A percentile compares a stretch with the other conserved stretches of the same genome.
Evolutionary conservation across 2,329 filamentous ascomycete genomes (phyloP).

Genomic region (Tolypocladium tropicale): DNA sequence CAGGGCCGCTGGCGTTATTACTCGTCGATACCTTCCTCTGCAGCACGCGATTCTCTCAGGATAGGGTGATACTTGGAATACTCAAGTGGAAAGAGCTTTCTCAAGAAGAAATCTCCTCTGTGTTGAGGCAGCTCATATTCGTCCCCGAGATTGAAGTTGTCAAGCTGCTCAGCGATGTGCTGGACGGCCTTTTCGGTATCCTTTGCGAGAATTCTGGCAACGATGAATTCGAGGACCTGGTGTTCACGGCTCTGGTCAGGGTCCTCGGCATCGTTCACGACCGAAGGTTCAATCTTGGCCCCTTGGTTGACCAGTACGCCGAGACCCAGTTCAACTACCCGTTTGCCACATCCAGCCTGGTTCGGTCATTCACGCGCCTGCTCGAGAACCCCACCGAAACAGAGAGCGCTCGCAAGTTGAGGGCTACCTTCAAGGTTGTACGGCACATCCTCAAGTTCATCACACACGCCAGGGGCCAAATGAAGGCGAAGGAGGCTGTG

Average conservation of each 20-base stretch:
- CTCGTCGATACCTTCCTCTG: conserved; percentile 78
- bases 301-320: conserved; percentile 85
- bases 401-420: conserved; percentile 71
- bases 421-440: conserved; percentile 90
- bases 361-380: conserved; percentile 76
- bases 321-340: conserved; percentile 86
- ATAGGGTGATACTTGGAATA: conserved; percentile 73
- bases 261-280: conserved; percentile 92
- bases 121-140: conserved; percentile 78
- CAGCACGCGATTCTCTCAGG: conserved; percentile 91
- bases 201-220: conserved; percentile 85
- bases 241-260: conserved; percentile 82
- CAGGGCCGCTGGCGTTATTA: conserved; percentile 70
- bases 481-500: conserved; percentile 77
- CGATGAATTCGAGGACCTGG: conserved; percentile 83
- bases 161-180: conserved; percentile 80
- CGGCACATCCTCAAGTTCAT: conserved; percentile 92
- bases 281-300: conserved; percentile 81
- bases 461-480: conserved; percentile 75
- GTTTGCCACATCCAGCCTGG: conserved; percentile 78
- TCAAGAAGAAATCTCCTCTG: conserved; percentile 58
- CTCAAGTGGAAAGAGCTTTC: conserved; percentile 76
- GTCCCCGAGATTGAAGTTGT: conserved; percentile 97
- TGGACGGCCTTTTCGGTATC: conserved; percentile 85
- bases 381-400: conserved; percentile 75